Base-by-base conservation (phyloP, 202 grass and related monocot genomes). In the Setaria italica region DNA sequence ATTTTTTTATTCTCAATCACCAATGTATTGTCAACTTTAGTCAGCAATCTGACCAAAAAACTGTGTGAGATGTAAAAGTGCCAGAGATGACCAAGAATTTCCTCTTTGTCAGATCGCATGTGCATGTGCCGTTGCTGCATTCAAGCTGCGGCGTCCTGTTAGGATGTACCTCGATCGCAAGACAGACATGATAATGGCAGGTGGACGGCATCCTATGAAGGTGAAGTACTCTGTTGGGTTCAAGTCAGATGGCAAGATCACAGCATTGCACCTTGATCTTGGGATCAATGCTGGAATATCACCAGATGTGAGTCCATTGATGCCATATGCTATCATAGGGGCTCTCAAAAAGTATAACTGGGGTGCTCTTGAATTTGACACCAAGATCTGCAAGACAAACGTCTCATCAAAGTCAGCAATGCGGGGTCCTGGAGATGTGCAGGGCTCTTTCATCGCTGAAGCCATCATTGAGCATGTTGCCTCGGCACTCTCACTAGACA, bases 361-460 rank as follows among this genome's bases (percentile, higher is more conserved):
- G 90, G 91, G 90, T 4, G 57, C 70, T 74, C 83, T 97, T 35
- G 74, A 86, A 3, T 87, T 91, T 15, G 87, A 97, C 70, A 3
- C 78, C 59, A 97, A 95, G 67, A 1, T 95, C 12, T 97, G 92
- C 87, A 95, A 95, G 79, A 97, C 95, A 21, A 97, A 95, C 63
- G 65, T 75, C 39, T 67, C 92, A 9, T 93, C 90, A 0, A 97
- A 95, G 74, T 93, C 95, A 5, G 74, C 89, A 19, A 87, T 97
- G 95, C 77, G 92, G 15, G 85, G 13, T 47, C 95, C 95, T 32
- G 95, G 95, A 17, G 89, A 97, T 57, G 87, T 81, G 51, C 95
- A 97, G 62, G 95, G 95, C 49, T 93, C 91, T 39, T 97, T 91
- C 80, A 97, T 97, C 35, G 92, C 95, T 6, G 95, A 97, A 88